Evolutionary conservation across 768 basidiomycete species (phyloP), one percentile per base, ranked within the genome.

Genomic region (Leccinum longicurvipes): DNA sequence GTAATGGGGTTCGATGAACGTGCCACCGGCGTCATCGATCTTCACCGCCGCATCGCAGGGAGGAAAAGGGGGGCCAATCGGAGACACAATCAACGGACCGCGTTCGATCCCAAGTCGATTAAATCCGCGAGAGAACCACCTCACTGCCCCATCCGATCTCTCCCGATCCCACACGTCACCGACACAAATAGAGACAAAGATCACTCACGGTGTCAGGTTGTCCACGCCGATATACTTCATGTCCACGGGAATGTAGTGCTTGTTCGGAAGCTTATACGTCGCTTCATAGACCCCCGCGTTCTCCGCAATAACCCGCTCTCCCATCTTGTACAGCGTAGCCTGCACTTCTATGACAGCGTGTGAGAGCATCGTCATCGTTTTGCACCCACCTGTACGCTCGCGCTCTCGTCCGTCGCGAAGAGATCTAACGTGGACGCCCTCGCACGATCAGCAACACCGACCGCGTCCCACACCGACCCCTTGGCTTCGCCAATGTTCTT

Each of bases 291-390:
- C 77, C 2, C 74, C 74, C 3, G 71, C 69, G 63, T 92, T 87
- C 68, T 89, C 84, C 2, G 72, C 72, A 27, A 97, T 73, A 60
- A 98, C 77, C 2, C 79, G 78, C 59, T 89, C 81, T 0, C 80
- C 91, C 85, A 95, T 95, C 74, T 89, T 90, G 80, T 86, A 95
- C 50, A 96, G 74, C 25, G 94, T 97, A 9, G 95, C 95, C 90
- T 97, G 70, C 28, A 23, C 24, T 31, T 23, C 32, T 25, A 23
- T 47, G 50, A 41, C 54, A 49, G 21, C 28, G 17, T 42, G 49
- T 23, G 23, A 47, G 19, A 47, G 11, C 25, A 15, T 6, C 34
- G 28, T 7, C 0, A 11, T 15, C 1, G 0, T 15, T 39, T 31
- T 0, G 0, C 2, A 71, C 81, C 36, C 62, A 90, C 92, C 83